Evolutionary conservation across 2,329 filamentous ascomycete species (phyloP).

Genomic region (Akanthomyces uredinophilus): DNA sequence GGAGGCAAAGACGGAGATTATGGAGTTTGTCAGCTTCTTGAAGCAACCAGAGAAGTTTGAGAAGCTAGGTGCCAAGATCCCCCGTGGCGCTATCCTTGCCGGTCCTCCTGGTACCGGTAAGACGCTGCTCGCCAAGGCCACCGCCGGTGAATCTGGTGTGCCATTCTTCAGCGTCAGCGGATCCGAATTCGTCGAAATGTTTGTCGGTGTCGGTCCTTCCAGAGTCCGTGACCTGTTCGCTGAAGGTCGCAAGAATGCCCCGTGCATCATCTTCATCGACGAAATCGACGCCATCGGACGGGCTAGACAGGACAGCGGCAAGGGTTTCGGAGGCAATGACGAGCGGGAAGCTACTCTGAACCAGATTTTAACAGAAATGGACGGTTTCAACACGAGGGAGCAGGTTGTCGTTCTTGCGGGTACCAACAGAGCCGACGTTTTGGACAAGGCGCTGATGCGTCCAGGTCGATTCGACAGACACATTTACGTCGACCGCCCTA

Average conservation of each 20-base stretch:
- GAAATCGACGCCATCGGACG: constrained; percentile 98
- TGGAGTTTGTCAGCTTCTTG: constrained; percentile 98
- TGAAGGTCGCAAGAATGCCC: constrained; percentile 89
- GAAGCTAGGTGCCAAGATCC: constrained; percentile 94
- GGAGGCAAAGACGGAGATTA: constrained; percentile 95
- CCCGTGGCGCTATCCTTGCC: constrained; percentile 90
- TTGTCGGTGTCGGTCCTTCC: constrained; percentile 95
- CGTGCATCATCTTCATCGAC: constrained; percentile 99
- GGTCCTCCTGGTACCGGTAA: constrained; percentile 99
- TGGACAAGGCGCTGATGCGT: constrained; percentile 94
- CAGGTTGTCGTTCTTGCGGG: constrained; percentile 95
- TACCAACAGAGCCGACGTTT: constrained; percentile 90
- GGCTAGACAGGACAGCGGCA: constrained; percentile 72
- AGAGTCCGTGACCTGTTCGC: constrained; percentile 92
- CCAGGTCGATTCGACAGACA: constrained; percentile 96
- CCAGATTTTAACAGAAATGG: constrained; percentile 98
- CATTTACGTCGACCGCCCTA: constrained; percentile 89
- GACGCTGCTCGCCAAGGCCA: constrained; percentile 93
- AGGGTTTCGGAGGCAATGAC: constrained; percentile 79
- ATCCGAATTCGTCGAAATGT: constrained; percentile 99
- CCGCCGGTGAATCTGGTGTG: constrained; percentile 91
- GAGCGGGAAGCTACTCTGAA: constrained; percentile 96
- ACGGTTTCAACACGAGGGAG: constrained; percentile 95
- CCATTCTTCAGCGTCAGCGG: constrained; percentile 98
- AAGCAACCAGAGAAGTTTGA: constrained; percentile 91